Base-by-base conservation (phyloP, 1,284 basidiomycete genomes). In the Fomitopsis palustris region DNA sequence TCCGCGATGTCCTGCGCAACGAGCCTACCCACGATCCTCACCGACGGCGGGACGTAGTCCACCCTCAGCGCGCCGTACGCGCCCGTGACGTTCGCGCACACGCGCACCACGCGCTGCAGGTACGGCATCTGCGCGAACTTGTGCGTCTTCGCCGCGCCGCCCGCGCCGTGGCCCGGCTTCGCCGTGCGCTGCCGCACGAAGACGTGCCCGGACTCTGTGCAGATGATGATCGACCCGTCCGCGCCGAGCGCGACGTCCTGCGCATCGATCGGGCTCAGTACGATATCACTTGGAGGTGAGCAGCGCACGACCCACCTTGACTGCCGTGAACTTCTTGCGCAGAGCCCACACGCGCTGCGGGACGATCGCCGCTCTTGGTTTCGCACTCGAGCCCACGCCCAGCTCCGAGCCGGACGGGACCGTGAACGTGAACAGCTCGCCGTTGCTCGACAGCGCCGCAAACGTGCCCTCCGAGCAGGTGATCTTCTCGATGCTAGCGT, bases 131-230 rank as follows among this genome's bases (percentile, higher is more conserved):
- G 85, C 55, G 88, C 84, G 71, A 96, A 98, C 75, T 92, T 93
- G 75, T 88, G 87, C 2, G 86, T 74, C 66, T 92, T 92, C 2
- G 75, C 76, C 5, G 60, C 60, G 5, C 31, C 31, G 8, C 27
- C 31, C 17, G 68, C 62, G 39, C 70, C 61, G 38, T 73, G 70
- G 27, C 70, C 71, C 14, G 72, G 68, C 69, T 82, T 82, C 31
- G 76, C 65, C 59, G 77, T 82, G 16, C 92, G 83, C 19, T 87
- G 82, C 27, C 93, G 87, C 23, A 96, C 83, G 68, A 93, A 98
- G 31, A 98, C 95, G 67, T 98, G 95, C 0, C 96, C 96, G 1
- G 95, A 95, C 65, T 91, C 87, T 0, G 96, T 98, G 74, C 94
- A 97, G 43, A 98, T 82, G 67, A 98, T 90, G 67, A 98, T 84